Evolutionary conservation across 148 eudicot species (phyloP).

Genomic region (Pouteria glomerata): DNA sequence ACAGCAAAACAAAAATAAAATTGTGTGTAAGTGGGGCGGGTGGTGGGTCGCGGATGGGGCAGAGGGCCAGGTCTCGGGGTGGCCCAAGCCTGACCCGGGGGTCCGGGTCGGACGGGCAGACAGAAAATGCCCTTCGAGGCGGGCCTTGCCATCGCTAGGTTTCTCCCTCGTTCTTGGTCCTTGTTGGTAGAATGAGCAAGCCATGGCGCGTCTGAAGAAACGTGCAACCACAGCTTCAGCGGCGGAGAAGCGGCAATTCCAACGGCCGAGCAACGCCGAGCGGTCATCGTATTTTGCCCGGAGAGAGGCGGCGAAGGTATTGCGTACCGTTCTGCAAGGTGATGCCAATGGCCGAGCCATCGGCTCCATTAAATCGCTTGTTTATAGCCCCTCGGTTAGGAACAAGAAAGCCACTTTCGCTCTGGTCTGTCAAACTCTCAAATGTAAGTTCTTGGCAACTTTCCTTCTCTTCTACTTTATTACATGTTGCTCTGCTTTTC

Average conservation of each 20-base stretch:
- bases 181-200: too few relatives aligned
- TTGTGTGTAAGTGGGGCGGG: too few relatives aligned
- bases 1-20: too few relatives aligned
- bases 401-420: slow-evolving; percentile 85
- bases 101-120: too few relatives aligned
- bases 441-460: slow-evolving; percentile 36
- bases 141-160: too few relatives aligned
- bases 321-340: slow-evolving; percentile 54
- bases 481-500: background rate
- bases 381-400: slow-evolving; percentile 60
- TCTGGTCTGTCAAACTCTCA: slow-evolving; percentile 84
- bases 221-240: background rate
- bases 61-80: too few relatives aligned
- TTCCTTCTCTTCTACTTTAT: background rate
- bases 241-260: slow-evolving; percentile 6
- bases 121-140: too few relatives aligned
- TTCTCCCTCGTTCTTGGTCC: too few relatives aligned
- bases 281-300: slow-evolving; percentile 76
- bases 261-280: slow-evolving; percentile 46
- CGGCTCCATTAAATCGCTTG: slow-evolving; percentile 71
- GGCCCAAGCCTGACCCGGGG: too few relatives aligned
- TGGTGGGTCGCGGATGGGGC: too few relatives aligned
- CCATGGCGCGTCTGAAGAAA: slow-evolving; percentile 9
- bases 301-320: slow-evolving; percentile 83
- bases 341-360: slow-evolving; percentile 69